Percentiles rank a stretch among this genome's conserved stretches.
phyloP scores from a whole-genome alignment of 2,329 filamentous ascomycete species.

The Cladorrhinum sp. region DNA sequence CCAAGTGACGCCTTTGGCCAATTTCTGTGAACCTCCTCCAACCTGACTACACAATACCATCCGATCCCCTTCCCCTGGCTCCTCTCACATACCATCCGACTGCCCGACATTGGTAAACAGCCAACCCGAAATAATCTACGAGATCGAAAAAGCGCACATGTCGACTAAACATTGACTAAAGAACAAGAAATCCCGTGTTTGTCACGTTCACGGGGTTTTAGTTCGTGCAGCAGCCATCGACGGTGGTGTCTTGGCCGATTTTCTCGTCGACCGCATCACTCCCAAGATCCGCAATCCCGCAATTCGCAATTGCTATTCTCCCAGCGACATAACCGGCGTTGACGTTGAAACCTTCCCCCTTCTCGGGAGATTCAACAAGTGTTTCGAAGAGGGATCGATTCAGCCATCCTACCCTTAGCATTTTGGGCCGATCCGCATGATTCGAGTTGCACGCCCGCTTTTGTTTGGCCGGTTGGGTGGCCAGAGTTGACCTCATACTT shows the following conservation, averaged over 20 bases:
- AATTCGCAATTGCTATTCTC: slow-evolving; percentile 10
- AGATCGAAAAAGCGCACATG: background rate
- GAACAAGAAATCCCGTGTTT: no score
- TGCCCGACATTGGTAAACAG: background rate
- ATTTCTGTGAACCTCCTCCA: slow-evolving; percentile 14
- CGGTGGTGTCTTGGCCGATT: background rate
- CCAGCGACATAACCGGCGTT: slow-evolving; percentile 20
- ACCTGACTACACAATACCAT: background rate
- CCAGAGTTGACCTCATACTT: slow-evolving; percentile 30
- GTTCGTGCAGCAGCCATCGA: background rate
- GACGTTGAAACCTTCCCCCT: slow-evolving; percentile 20
- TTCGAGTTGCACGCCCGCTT: slow-evolving; percentile 13
- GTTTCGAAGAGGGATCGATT: slow-evolving; percentile 20
- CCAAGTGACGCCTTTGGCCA: slow-evolving; percentile 1
- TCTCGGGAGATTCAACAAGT: slow-evolving; percentile 14
- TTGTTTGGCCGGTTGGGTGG: slow-evolving; percentile 15
- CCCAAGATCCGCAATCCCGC: slow-evolving; percentile 8
- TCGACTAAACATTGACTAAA: background rate
- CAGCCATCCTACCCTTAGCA: slow-evolving; percentile 11
- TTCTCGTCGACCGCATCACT: background rate
- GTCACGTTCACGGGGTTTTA: background rate
- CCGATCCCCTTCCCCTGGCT: slow-evolving; percentile 1
- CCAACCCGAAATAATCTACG: background rate
- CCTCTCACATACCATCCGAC: background rate
- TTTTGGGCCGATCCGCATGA: slow-evolving; percentile 22